phyloP scores from a whole-genome alignment of 2,329 filamentous ascomycete genomes.

The Pyrenophora seminiperda region DNA sequence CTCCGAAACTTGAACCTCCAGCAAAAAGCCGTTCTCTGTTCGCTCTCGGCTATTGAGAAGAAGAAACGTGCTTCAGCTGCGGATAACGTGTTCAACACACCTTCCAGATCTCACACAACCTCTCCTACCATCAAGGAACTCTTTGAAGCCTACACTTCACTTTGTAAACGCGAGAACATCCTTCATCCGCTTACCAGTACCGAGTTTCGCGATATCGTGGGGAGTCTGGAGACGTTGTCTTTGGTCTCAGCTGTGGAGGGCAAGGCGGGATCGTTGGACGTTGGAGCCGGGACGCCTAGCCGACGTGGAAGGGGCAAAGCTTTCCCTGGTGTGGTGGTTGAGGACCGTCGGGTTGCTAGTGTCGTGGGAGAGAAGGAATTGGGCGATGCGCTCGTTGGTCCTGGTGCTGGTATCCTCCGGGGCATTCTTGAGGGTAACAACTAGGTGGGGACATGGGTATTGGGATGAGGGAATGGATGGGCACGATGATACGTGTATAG shows the following conservation, averaged over 20 bases:
- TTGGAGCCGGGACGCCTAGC: conserved; percentile 69
- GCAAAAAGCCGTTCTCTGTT: conserved; percentile 92
- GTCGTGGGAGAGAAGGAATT: conserved; percentile 82
- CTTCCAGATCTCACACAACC: conserved; percentile 54
- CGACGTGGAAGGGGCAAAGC: conserved; percentile 62
- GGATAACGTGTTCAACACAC: conserved; percentile 44
- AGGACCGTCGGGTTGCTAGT: conserved; percentile 80
- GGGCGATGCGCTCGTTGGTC: conserved; percentile 66
- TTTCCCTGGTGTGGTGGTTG: conserved; percentile 57
- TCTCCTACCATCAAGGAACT: conserved; percentile 83
- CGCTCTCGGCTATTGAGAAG: conserved; percentile 84
- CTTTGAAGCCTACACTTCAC: conserved; percentile 79
- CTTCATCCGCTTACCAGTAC: conserved; percentile 87
- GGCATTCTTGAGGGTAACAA: conserved; percentile 37
- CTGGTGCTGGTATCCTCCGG: conserved; percentile 50
- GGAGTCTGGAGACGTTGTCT: conserved; percentile 85
- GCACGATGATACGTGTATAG: not conserved
- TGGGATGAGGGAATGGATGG: not conserved
- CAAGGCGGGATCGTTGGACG: conserved; percentile 69
- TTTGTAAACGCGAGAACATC: conserved; percentile 87
- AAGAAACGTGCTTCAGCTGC: conserved; percentile 60
- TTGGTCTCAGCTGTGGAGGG: conserved; percentile 73
- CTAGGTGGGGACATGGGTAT: conserved; percentile 2
- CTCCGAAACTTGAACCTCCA: conserved; percentile 90
- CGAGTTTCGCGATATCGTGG: conserved; percentile 92